Percentiles rank a stretch among this genome's conserved stretches.
phyloP scores from a whole-genome alignment of 495 filamentous ascomycete species.

The Aspergillus avenaceus region DNA sequence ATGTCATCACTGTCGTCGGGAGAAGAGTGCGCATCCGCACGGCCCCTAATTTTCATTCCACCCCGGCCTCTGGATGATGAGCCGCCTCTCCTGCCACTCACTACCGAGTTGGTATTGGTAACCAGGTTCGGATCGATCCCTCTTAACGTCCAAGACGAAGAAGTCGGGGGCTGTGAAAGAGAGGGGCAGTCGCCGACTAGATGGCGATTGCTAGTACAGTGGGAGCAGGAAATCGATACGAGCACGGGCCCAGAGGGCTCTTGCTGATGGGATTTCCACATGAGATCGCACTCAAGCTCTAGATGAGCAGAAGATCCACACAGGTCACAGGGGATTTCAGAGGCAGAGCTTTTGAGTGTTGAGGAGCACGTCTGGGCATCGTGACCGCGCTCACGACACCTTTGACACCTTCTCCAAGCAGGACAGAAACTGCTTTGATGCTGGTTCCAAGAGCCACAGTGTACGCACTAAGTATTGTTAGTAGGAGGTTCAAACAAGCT shows the following conservation, averaged over 20 bases:
- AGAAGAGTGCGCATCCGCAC: slow-evolving; percentile 16
- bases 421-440: slow-evolving; percentile 39
- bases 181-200: slow-evolving; percentile 46
- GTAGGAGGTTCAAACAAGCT: background rate
- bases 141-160: slow-evolving; percentile 33
- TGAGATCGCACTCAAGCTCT: slow-evolving; percentile 39
- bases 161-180: slow-evolving; percentile 15
- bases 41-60: slow-evolving; percentile 24
- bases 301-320: slow-evolving; percentile 38
- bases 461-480: slow-evolving; percentile 28
- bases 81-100: slow-evolving; percentile 4
- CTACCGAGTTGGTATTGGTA: slow-evolving; percentile 32
- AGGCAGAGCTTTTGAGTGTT: slow-evolving; percentile 30
- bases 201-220: slow-evolving; percentile 43
- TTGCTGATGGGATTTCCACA: slow-evolving; percentile 33
- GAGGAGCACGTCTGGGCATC: slow-evolving; percentile 32
- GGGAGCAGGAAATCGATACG: slow-evolving; percentile 45
- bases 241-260: slow-evolving; percentile 21
- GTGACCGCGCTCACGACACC: slow-evolving; percentile 46
- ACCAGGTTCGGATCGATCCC: slow-evolving; percentile 31
- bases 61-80: slow-evolving; percentile 12
- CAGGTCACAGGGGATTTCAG: slow-evolving; percentile 42
- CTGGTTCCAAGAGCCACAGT: slow-evolving; percentile 38
- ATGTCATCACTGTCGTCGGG: slow-evolving; percentile 29
- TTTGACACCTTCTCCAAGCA: slow-evolving; percentile 36